These are phyloP conservation scores for Dendrobium officinale DNA, from an alignment of 106 monocot species.

Conservation along the genomic window DNA sequence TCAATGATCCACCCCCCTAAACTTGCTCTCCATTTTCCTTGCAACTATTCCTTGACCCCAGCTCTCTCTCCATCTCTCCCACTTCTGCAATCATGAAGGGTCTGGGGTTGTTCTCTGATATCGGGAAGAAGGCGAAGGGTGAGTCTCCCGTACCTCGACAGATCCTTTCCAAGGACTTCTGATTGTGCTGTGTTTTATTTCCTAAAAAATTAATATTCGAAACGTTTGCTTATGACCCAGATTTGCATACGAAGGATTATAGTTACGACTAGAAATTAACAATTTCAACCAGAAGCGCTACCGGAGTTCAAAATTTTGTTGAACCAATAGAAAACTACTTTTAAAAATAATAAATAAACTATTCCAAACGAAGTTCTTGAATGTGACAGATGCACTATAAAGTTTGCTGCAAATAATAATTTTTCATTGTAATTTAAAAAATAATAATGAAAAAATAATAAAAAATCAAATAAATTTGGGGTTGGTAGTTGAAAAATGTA, in stretches of 20 bases:
- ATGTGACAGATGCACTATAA: no score
- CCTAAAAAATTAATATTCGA: neutral
- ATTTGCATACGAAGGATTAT: constrained; percentile 23
- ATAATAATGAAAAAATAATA: no score
- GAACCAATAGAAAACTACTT: no score
- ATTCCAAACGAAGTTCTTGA: no score
- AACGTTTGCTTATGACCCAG: neutral
- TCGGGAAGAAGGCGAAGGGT: constrained; percentile 29
- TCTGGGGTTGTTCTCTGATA: constrained; percentile 22
- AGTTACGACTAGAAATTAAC: constrained; percentile 24
- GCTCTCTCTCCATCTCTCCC: neutral
- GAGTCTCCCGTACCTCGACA: neutral
- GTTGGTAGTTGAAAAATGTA: no score
- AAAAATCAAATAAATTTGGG: no score
- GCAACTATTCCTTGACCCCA: neutral
- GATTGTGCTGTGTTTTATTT: neutral
- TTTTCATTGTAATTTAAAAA: no score
- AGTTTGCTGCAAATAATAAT: no score
- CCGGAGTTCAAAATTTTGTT: constrained; percentile 7
- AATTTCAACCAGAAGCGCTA: constrained; percentile 14
- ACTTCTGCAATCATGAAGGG: constrained; percentile 16
- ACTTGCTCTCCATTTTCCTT: neutral
- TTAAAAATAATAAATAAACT: no score
- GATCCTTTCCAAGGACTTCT: neutral
- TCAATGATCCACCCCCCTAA: neutral